phyloP scores from a whole-genome alignment of 139 green algal genomes.

The Deuterostichococcus epilithicus region DNA sequence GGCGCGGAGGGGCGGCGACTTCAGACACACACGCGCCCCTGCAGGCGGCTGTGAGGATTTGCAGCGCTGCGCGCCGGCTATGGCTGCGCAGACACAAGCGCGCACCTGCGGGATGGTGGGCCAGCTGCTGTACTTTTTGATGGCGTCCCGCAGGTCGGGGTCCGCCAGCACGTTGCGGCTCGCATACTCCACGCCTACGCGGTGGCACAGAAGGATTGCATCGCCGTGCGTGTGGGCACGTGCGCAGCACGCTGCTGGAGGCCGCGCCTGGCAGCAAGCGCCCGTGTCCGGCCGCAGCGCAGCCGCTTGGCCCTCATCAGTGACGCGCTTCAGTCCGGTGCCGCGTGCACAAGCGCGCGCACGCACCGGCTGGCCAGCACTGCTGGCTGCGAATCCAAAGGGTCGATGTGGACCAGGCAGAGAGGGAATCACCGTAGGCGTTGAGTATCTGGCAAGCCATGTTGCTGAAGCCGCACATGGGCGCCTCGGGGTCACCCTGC shows the following conservation, averaged over 20 bases:
- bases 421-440: constrained; percentile 66
- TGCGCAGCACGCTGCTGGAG: too few relatives aligned
- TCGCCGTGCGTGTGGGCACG: too few relatives aligned
- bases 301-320: too few relatives aligned
- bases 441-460: constrained; percentile 83
- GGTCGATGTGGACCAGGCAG: too few relatives aligned
- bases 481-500: constrained; percentile 65
- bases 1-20: too few relatives aligned
- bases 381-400: too few relatives aligned
- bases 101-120: constrained; percentile 90
- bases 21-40: too few relatives aligned
- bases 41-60: not conserved
- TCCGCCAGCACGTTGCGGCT: constrained; percentile 87
- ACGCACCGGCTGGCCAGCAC: too few relatives aligned
- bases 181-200: constrained; percentile 72
- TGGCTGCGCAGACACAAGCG: not conserved
- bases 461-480: constrained; percentile 91
- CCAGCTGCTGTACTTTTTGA: constrained; percentile 93
- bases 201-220: not conserved
- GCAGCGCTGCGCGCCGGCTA: not conserved
- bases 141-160: constrained; percentile 74
- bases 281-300: too few relatives aligned
- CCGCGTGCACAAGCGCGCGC: too few relatives aligned
- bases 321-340: too few relatives aligned
- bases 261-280: too few relatives aligned